Evolutionary conservation across 441 rosid species (phyloP).

Genomic region (Euphorbia schlechtendalii): DNA sequence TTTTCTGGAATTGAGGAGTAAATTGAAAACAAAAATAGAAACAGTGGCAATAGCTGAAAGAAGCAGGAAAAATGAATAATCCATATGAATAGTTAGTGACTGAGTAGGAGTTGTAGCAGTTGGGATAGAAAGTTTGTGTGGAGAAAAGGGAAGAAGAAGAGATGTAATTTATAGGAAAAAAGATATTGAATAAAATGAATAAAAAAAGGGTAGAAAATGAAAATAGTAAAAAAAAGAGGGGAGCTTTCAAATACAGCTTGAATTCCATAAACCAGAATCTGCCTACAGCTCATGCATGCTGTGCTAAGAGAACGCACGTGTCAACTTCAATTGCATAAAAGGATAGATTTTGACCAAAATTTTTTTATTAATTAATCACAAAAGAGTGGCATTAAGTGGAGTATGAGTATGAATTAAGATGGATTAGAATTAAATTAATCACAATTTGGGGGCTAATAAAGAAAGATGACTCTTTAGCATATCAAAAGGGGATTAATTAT

Average conservation of each 20-base stretch:
- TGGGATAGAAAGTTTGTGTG: background rate
- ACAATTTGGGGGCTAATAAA: background rate
- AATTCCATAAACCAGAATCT: slow-evolving; percentile 42
- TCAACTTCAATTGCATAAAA: slow-evolving; percentile 1
- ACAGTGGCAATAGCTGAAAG: slow-evolving; percentile 21
- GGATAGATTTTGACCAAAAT: background rate
- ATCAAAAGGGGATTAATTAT: background rate
- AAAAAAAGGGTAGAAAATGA: background rate
- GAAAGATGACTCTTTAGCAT: slow-evolving; percentile 5
- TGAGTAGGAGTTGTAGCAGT: background rate
- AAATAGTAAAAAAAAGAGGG: background rate
- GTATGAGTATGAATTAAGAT: too few relatives aligned
- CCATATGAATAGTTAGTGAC: slow-evolving; percentile 28
- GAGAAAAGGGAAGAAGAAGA: background rate
- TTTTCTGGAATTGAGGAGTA: slow-evolving; percentile 26
- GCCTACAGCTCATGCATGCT: slow-evolving; percentile 43
- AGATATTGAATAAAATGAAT: background rate
- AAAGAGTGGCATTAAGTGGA: background rate
- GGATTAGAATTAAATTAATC: background rate
- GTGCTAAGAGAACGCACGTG: slow-evolving; percentile 27
- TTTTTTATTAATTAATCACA: too few relatives aligned
- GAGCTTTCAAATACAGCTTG: slow-evolving; percentile 39
- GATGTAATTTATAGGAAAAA: slow-evolving; percentile 14
- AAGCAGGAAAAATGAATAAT: slow-evolving; percentile 22
- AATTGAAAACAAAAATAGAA: slow-evolving; percentile 30